Percentiles rank a stretch among this genome's conserved stretches.
phyloP scores from a whole-genome alignment of 768 basidiomycete genomes.

The Pisolithus sp. region DNA sequence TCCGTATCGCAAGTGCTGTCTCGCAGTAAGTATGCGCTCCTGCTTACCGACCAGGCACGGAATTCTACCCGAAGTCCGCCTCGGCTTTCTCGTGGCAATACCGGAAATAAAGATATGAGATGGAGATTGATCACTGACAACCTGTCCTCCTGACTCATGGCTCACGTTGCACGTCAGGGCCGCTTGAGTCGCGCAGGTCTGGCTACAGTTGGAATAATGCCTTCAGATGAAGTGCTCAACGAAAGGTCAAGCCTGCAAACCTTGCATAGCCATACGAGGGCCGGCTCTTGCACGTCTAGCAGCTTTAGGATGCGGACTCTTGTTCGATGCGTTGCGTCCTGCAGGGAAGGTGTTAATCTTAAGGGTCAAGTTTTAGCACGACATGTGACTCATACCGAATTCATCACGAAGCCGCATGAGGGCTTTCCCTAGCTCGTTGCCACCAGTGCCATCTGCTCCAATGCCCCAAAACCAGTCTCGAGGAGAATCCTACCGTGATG shows the following conservation, averaged over 20 bases:
- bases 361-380: not conserved
- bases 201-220: slow-evolving; percentile 50
- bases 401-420: slow-evolving; percentile 55
- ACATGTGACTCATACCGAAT: slow-evolving; percentile 31
- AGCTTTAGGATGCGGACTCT: not conserved
- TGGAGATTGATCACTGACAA: not conserved
- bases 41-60: too few relatives aligned
- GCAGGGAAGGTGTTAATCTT: too few relatives aligned
- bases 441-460: slow-evolving; percentile 58
- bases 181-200: slow-evolving; percentile 38
- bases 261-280: slow-evolving; percentile 16
- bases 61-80: too few relatives aligned
- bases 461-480: slow-evolving; percentile 75
- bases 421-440: slow-evolving; percentile 68
- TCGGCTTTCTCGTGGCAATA: slow-evolving; percentile 13
- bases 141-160: not conserved
- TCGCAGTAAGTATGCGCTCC: too few relatives aligned
- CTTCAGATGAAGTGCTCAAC: too few relatives aligned
- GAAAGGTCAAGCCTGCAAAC: slow-evolving; percentile 6
- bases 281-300: slow-evolving; percentile 4
- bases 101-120: slow-evolving; percentile 6
- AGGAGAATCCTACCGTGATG: slow-evolving; percentile 49
- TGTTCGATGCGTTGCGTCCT: not conserved
- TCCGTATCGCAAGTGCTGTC: too few relatives aligned
- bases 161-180: slow-evolving; percentile 20